These are phyloP conservation scores for Annona cherimola DNA, from an alignment of 164 flowering plant genomes.

Conservation along the genomic window DNA sequence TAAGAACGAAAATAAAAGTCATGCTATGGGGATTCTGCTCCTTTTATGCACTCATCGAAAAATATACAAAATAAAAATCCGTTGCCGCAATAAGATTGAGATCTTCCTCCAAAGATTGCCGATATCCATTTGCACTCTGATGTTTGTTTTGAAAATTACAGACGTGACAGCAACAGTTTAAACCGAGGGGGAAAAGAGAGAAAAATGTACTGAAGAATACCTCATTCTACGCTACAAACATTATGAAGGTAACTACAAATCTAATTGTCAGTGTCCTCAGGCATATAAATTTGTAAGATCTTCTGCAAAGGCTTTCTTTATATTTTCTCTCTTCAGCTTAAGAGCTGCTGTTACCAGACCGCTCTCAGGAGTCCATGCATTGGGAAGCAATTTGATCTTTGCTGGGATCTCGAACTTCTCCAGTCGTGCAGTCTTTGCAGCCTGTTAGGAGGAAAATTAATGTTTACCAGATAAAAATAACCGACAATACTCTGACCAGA, in stretches of 20 bases:
- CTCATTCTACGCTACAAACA: background rate
- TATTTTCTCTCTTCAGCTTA: conserved; percentile 83
- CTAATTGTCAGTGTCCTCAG: conserved; percentile 2
- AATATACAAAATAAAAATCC: no score
- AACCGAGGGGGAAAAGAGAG: background rate
- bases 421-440: conserved; percentile 62
- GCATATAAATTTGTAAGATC: conserved; percentile 68
- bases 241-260: background rate
- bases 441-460: conserved; percentile 32
- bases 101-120: no score
- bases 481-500: background rate
- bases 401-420: conserved; percentile 94
- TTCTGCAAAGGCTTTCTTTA: conserved; percentile 63
- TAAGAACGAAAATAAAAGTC: no score
- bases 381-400: conserved; percentile 72
- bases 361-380: conserved; percentile 93
- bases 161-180: no score
- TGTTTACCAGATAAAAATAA: background rate
- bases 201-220: background rate
- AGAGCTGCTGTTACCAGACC: conserved; percentile 95
- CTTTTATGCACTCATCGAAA: no score
- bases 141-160: no score
- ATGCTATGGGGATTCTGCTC: no score
- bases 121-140: no score
- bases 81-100: no score